A percentile compares a stretch with the other conserved stretches of the same genome.
Evolutionary conservation across 768 basidiomycete species (phyloP).

Genomic region (Mycena epipterygia): DNA sequence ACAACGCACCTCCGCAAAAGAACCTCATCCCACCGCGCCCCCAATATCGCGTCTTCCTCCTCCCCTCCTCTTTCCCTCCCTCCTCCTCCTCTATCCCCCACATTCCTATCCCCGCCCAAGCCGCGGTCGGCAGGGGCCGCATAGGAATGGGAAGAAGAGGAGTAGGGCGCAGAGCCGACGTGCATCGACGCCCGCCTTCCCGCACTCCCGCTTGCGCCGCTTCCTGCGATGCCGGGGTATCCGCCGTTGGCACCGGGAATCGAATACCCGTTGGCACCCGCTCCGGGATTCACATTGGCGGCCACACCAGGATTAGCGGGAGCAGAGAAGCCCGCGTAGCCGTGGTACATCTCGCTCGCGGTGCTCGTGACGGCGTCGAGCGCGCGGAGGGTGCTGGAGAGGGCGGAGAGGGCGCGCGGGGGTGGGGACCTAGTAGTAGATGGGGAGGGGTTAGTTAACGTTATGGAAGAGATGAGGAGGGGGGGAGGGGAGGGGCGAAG

Average conservation of each 20-base stretch:
- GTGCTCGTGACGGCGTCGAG: constrained; percentile 8
- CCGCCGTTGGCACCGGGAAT: too few species aligned
- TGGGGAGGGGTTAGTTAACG: not conserved
- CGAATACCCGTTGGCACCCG: not conserved
- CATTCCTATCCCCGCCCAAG: not conserved
- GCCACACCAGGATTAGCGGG: not conserved
- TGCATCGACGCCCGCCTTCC: not conserved
- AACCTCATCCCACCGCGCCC: constrained; percentile 30
- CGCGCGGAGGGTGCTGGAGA: constrained; percentile 28
- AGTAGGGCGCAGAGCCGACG: too few species aligned
- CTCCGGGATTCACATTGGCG: not conserved
- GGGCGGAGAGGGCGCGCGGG: constrained; percentile 30
- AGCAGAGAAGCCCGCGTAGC: not conserved
- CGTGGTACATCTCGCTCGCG: not conserved
- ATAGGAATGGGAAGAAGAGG: too few species aligned
- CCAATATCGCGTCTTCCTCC: constrained; percentile 20
- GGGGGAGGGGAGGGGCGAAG: not conserved
- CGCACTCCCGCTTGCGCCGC: too few species aligned
- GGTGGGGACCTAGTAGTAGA: not conserved
- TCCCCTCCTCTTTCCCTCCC: not conserved
- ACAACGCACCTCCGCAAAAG: not conserved
- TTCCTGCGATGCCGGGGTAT: too few species aligned
- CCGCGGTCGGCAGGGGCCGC: not conserved
- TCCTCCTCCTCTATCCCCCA: not conserved
- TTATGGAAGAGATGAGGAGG: not conserved